Evolutionary conservation across 1,139 yeast genomes (phyloP).

Genomic region (Saccharomyces hybrid): DNA sequence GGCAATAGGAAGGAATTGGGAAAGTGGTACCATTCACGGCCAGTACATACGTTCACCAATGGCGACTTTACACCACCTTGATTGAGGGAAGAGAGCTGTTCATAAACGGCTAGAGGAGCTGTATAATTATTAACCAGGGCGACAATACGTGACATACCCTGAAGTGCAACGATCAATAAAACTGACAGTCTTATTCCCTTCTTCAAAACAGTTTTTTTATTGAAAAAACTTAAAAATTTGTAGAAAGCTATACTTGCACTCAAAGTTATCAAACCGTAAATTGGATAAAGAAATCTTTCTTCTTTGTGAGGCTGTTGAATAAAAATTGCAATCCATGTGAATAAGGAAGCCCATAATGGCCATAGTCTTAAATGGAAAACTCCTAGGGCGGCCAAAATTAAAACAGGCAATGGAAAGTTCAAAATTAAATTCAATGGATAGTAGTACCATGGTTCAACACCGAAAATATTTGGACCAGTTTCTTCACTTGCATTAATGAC

Average conservation of each 20-base stretch:
- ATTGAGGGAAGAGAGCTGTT: slow-evolving; percentile 18
- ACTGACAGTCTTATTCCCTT: slow-evolving; percentile 8
- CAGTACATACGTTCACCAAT: slow-evolving; percentile 61
- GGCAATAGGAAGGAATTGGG: slow-evolving; percentile 83
- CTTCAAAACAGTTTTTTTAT: slow-evolving; percentile 8
- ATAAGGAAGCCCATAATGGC: slow-evolving; percentile 39
- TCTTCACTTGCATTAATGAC: slow-evolving; percentile 63
- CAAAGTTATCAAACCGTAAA: slow-evolving; percentile 60
- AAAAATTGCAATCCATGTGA: slow-evolving; percentile 63
- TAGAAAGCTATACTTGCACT: slow-evolving; percentile 51
- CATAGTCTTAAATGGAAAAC: slow-evolving; percentile 23
- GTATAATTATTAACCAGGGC: slow-evolving; percentile 53
- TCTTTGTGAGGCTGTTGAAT: slow-evolving; percentile 82
- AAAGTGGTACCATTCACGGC: slow-evolving; percentile 91
- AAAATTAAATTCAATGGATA: slow-evolving; percentile 61
- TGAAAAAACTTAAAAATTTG: slow-evolving; percentile 22
- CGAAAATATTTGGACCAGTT: slow-evolving; percentile 85
- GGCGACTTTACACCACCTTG: slow-evolving; percentile 13
- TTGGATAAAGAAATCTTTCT: slow-evolving; percentile 82
- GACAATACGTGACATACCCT: slow-evolving; percentile 34
- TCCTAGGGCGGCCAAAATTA: slow-evolving; percentile 29
- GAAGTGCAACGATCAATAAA: slow-evolving; percentile 15
- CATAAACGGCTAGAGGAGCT: slow-evolving; percentile 48
- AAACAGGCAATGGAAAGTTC: slow-evolving; percentile 50
- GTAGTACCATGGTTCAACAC: slow-evolving; percentile 75